Evolutionary conservation across 352 stramenopile genomes (phyloP).

Genomic region (Phytopythium chamaehyphon): DNA sequence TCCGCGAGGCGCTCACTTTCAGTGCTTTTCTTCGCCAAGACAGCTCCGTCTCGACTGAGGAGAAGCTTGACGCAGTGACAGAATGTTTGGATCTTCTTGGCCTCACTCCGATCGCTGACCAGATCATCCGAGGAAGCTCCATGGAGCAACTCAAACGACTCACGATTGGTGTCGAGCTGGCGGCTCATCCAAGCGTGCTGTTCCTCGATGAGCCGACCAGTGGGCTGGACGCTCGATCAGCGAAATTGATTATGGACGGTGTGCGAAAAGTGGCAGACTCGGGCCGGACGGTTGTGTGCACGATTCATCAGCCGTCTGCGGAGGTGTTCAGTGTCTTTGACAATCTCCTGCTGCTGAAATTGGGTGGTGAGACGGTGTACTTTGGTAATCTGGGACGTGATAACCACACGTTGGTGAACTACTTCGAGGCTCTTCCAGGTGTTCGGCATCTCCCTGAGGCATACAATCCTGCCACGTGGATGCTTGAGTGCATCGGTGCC

Average conservation of each 20-base stretch:
- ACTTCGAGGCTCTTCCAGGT: slow-evolving; percentile 27
- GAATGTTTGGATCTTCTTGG: slow-evolving; percentile 36
- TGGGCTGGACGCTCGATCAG: slow-evolving; percentile 83
- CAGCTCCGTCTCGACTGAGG: slow-evolving; percentile 11
- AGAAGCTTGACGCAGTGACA: slow-evolving; percentile 23
- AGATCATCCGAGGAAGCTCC: slow-evolving; percentile 29
- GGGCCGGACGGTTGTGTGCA: slow-evolving; percentile 82
- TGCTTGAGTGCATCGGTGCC: slow-evolving; percentile 68
- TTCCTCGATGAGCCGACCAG: slow-evolving; percentile 88
- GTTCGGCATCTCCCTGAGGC: slow-evolving; percentile 33
- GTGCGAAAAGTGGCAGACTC: slow-evolving; percentile 81
- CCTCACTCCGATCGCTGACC: slow-evolving; percentile 19
- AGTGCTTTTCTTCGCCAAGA: slow-evolving; percentile 67
- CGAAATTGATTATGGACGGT: slow-evolving; percentile 84
- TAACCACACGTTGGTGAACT: slow-evolving; percentile 14
- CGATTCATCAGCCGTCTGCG: slow-evolving; percentile 90
- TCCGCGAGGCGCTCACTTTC: slow-evolving; percentile 87
- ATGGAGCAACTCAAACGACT: slow-evolving; percentile 37
- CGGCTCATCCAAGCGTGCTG: slow-evolving; percentile 68
- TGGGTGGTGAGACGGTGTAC: slow-evolving; percentile 33
- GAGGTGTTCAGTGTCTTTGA: slow-evolving; percentile 87
- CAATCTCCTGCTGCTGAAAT: slow-evolving; percentile 59
- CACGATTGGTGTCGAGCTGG: slow-evolving; percentile 85
- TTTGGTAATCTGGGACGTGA: slow-evolving; percentile 29
- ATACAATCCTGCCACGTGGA: slow-evolving; percentile 89